Base-by-base conservation (phyloP, 2,329 filamentous ascomycete genomes). In the Ophiocordyceps robertsii region DNA sequence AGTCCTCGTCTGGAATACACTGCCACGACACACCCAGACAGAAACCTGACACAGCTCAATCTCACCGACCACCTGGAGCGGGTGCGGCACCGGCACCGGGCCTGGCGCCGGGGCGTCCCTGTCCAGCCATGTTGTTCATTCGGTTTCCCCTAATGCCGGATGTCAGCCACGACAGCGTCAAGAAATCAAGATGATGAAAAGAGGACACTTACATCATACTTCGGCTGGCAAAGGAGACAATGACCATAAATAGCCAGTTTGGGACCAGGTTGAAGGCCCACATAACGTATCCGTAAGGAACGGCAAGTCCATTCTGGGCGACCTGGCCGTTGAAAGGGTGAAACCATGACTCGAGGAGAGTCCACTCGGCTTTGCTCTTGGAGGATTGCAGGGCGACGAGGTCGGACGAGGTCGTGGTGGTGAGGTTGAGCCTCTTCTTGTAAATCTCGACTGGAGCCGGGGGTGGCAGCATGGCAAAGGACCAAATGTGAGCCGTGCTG, bases 181-280 rank as follows among this genome's bases (percentile, higher is more conserved):
- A 24, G 9, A 9, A 27, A 9, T 4, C 7, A 9, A 27, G 6
- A 6, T 6, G 33, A 36, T 17, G n/a, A 17, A 14, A 9, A 6
- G 14, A 14, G 33, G 16, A 32, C 17, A 42, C 82, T 73, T 67
- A 87, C 84, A 89, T 87, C 62, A 89, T 73, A 44, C 69, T 74
- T 57, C 84, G 73, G 70, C 79, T 86, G 49, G 82, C 55, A 58
- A 89, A 78, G 42, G 80, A 84, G 52, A 90, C 70, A 39, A 75
- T 58, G 51, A 90, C 70, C 84, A 90, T 89, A 56, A 87, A 79
- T 43, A 77, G 63, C 84, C 84, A 90, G 67, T 80, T 78, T 44
- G 84, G 75, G 45, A 86, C 63, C 39, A 82, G 63, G 53, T 72
- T 70, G 54, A 84, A 77, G 49, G 68, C 69, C 75, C 77, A 87